Evolutionary conservation across 805 yeast species (phyloP), one percentile per base, ranked within the genome.

Genomic region (Vanderwaltozyma tropicalis): DNA sequence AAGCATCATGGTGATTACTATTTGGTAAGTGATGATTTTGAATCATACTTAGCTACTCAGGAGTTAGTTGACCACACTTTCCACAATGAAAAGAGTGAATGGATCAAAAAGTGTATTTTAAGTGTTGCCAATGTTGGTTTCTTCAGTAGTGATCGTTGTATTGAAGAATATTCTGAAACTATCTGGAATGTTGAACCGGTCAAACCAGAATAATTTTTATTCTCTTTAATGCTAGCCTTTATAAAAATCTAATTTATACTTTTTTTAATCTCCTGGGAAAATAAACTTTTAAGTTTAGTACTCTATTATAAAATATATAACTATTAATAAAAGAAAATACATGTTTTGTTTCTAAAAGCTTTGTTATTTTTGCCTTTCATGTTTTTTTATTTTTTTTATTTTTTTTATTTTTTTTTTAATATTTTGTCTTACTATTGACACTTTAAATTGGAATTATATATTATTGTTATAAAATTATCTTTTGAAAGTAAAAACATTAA

Each of bases 91-190:
- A 78, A 72, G 55, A 74, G 74, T 44, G 69, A 66, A 32, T 87
- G 96, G 96, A 67, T 74, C 40, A 77, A 74, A 59, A 86, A 84
- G 64, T 66, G 80, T 31, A 81, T 87, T 42, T 61, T 69, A 43
- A 74, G 82, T 49, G 96, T 87, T 40, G 94, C 96, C 38, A 84
- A 84, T 59, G 82, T 84, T 80, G 96, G 96, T 7, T 88, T 85
- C 72, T 87, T 87, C 67, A 74, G 84, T 44, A 77, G 88, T 44
- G 96, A 87, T 61, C 72, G 96, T 62, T 85, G 94, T 59, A 82
- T 87, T 54, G 81, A 79, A 52, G 96, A 87, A 59, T 87, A 87
- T 49, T 94, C 96, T 25, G 95, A 84, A 47, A 74, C 78, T 44
- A 86, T 87, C 52, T 87, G 96, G 96, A 81, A 87, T 54, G 74